phyloP scores from a whole-genome alignment of 2,329 filamentous ascomycete genomes.

The Diaporthe amygdali region DNA sequence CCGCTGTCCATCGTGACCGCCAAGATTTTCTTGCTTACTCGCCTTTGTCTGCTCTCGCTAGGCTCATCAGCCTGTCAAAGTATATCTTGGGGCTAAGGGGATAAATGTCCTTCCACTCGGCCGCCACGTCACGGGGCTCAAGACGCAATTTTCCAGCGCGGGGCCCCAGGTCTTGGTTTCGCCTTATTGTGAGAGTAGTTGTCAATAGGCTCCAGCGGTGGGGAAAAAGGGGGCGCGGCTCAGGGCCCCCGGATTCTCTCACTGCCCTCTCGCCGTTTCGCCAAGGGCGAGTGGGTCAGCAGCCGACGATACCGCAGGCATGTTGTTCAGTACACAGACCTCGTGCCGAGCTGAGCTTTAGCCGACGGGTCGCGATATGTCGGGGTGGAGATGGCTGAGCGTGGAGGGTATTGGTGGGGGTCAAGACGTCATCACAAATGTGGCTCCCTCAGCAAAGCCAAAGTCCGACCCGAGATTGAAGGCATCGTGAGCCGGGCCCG shows the following conservation, averaged over 20 bases:
- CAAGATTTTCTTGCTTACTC: neutral
- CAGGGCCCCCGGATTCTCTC: neutral
- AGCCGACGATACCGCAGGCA: neutral
- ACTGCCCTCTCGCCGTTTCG: neutral
- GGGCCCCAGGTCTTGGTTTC: neutral
- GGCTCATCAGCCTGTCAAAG: neutral
- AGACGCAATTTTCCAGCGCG: neutral
- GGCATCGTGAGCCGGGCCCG: conserved; percentile 4
- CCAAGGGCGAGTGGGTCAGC: conserved; percentile 1
- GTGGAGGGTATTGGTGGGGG: neutral
- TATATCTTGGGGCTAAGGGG: neutral
- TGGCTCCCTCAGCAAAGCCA: neutral
- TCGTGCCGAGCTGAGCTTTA: neutral
- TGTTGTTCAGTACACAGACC: neutral
- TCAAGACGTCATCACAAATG: neutral
- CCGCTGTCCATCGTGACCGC: neutral
- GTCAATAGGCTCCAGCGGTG: neutral
- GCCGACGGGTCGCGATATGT: conserved; percentile 3
- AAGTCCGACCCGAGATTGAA: conserved; percentile 2
- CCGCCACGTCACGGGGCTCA: neutral
- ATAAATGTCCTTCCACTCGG: neutral
- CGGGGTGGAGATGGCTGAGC: neutral
- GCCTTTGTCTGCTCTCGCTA: no score
- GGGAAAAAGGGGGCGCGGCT: neutral
- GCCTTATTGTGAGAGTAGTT: neutral